These are phyloP conservation scores for Leccinum longicurvipes DNA, from an alignment of 768 basidiomycete genomes.

Conservation along the genomic window DNA sequence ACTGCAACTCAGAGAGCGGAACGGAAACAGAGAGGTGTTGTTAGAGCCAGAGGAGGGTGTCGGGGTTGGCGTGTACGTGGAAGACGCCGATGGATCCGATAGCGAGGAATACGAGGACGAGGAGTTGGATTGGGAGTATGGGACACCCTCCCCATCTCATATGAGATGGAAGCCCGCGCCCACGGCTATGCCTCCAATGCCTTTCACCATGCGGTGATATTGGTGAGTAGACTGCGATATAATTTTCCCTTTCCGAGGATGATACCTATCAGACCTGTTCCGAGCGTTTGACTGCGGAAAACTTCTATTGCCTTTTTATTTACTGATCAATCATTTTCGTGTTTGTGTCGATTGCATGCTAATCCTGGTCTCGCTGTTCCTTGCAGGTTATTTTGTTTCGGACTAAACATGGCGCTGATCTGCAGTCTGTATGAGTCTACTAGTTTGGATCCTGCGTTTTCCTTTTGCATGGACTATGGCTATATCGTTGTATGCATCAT, in stretches of 20 bases:
- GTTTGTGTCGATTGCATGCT: conserved; percentile 2
- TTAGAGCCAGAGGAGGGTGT: conserved; percentile 65
- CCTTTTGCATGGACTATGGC: conserved; percentile 12
- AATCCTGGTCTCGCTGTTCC: conserved; percentile 2
- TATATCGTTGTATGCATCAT: conserved; percentile 14
- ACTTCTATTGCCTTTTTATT: conserved; percentile 60
- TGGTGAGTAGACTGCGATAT: conserved; percentile 21
- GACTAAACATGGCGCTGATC: background rate
- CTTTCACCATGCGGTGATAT: conserved; percentile 19
- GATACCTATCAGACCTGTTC: conserved; percentile 81
- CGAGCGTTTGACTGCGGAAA: conserved; percentile 57
- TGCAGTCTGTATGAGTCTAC: background rate
- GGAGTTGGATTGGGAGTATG: conserved; percentile 61
- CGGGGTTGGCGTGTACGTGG: conserved; percentile 76
- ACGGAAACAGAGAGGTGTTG: conserved; percentile 48
- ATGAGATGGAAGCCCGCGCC: conserved; percentile 49
- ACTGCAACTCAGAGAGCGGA: conserved; percentile 55
- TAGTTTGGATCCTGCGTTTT: background rate
- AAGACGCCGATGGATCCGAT: conserved; percentile 56
- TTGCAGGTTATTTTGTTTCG: conserved; percentile 5
- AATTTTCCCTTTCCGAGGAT: conserved; percentile 39
- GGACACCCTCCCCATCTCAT: conserved; percentile 42
- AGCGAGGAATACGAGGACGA: conserved; percentile 27
- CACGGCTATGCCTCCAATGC: conserved; percentile 56
- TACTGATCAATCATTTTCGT: conserved; percentile 19